Conservation (phyloP, 176 grass and related monocot species). For the Musa acuminata region DNA sequence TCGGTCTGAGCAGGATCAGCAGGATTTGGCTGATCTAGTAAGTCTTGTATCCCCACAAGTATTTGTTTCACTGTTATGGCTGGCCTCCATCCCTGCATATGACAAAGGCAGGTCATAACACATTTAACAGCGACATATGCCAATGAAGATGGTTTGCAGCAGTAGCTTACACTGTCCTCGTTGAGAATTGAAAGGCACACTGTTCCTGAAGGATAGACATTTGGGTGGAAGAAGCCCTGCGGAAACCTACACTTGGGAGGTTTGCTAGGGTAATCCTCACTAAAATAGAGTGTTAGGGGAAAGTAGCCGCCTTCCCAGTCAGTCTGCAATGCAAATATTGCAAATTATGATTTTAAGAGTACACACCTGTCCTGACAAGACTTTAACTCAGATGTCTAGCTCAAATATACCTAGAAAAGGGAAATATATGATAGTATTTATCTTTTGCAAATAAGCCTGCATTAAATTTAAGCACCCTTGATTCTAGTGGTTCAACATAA, state of each 20-base stretch:
- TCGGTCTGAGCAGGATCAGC: constrained; percentile 12
- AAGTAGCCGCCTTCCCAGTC: constrained; percentile 10
- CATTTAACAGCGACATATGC: background rate
- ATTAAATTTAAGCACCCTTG: background rate
- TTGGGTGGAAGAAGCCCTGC: constrained; percentile 10
- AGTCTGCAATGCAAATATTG: background rate
- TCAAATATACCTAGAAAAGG: background rate
- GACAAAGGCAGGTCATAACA: background rate
- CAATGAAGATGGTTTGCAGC: background rate
- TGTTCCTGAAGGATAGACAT: constrained; percentile 13
- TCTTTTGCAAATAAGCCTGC: background rate
- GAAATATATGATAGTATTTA: background rate
- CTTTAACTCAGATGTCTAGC: background rate
- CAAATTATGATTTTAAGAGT: background rate
- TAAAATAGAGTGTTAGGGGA: constrained; percentile 4
- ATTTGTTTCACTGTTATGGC: constrained; percentile 18
- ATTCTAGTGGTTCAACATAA: background rate
- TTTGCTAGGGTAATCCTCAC: constrained; percentile 12
- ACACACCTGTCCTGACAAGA: background rate
- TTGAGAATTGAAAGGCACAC: constrained; percentile 11
- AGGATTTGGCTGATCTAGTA: constrained; percentile 17
- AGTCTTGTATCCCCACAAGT: constrained; percentile 14
- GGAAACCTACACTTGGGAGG: constrained; percentile 10
- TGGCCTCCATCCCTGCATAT: constrained; percentile 12
- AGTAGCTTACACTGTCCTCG: background rate